These are phyloP conservation scores for Pichia deserticola DNA, from an alignment of 805 yeast genomes.

Conservation along the genomic window DNA sequence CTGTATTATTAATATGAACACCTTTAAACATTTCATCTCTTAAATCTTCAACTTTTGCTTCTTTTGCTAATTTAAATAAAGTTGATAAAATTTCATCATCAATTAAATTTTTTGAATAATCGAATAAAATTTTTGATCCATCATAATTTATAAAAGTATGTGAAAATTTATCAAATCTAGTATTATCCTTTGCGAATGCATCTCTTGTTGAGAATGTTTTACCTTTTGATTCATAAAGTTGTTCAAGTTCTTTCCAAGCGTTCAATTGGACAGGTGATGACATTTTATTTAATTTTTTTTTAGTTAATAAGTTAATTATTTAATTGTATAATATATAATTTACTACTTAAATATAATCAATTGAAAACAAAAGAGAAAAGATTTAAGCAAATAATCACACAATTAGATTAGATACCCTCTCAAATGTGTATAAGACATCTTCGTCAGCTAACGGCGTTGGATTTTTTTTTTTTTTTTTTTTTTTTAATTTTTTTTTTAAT, in stretches of 20 bases:
- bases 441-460: background rate
- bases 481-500: too few relatives aligned
- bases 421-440: background rate
- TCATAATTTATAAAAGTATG: constrained; percentile 78
- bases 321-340: too few relatives aligned
- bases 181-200: constrained; percentile 67
- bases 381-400: too few relatives aligned
- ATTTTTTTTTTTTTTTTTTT: background rate
- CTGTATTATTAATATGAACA: constrained; percentile 90
- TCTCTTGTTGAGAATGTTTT: constrained; percentile 65
- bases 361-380: too few relatives aligned
- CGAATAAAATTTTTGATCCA: constrained; percentile 83
- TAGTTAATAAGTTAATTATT: too few relatives aligned
- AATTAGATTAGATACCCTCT: background rate
- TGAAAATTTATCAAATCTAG: constrained; percentile 70
- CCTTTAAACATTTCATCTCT: constrained; percentile 92
- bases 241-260: constrained; percentile 76
- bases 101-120: constrained; percentile 89
- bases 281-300: constrained; percentile 12
- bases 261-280: constrained; percentile 50
- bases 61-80: constrained; percentile 75
- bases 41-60: constrained; percentile 78
- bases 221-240: constrained; percentile 61
- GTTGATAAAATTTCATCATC: constrained; percentile 70
- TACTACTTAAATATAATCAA: too few relatives aligned